Base-by-base conservation (phyloP, 2,329 filamentous ascomycete genomes). In the Cladophialophora yegresii region DNA sequence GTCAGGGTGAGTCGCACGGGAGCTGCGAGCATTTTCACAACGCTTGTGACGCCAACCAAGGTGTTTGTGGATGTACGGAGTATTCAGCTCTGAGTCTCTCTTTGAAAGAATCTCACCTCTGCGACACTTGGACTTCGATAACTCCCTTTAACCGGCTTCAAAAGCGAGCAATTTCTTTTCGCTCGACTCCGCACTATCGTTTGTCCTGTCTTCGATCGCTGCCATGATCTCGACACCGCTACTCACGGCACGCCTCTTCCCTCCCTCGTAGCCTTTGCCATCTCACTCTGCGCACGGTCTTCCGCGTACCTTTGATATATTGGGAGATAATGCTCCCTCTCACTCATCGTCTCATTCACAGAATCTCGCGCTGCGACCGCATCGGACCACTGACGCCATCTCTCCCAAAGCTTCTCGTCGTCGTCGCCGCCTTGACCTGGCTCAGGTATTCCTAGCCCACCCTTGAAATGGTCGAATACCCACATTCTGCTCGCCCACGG, bases 381-480 rank as follows among this genome's bases (percentile, higher is more conserved):
- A 58, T 80, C 78, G 45, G 83, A 75, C 88, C 89, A 93, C 61
- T 73, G 80, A 70, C 82, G 79, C 86, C 88, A 93, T 54, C 89
- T 79, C 54, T 71, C 75, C 90, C 89, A 92, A 2, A 82, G 72
- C 43, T 75, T 74, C 56, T 85, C 84, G 43, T 89, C 84, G 43
- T 89, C 84, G 5, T 81, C 78, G 9, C 80, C 81, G 2, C 78
- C 80, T 59, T 81, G 47, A 0, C 82, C 82, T n/a, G 78, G 73
- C 58, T 66, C 76, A 2, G 82, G 82, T 54, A 86, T 78, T 0
- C 80, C 79, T 20, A 81, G 66, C 0, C 83, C 83, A 1, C 79
- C 81, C 72, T 93, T 93, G 73, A 89, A 93, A 68, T 91, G 83
- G 70, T 93, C 88, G 68, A 92, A 87, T 4, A 91, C 78, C 80